Percentiles rank a stretch among this genome's conserved stretches.
Conservation (phyloP, 2,329 filamentous ascomycete species). For the Alternaria gaisen region DNA sequence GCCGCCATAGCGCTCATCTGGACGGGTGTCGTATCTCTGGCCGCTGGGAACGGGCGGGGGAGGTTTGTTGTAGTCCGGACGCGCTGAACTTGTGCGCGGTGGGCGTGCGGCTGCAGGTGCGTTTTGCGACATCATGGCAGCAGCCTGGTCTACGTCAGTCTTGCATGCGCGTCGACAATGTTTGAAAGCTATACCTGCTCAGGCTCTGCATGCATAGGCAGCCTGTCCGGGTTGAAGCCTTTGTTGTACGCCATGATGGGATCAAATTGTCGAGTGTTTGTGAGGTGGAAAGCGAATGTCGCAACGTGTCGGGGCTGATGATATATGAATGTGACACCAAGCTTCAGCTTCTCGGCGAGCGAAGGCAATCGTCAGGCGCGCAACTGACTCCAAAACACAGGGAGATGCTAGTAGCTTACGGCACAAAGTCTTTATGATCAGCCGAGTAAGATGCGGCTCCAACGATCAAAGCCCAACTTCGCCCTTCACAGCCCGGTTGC, state of each 20-base stretch:
- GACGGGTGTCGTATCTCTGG: conserved; percentile 46
- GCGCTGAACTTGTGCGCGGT: conserved; percentile 46
- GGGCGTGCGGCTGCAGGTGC: conserved; percentile 33
- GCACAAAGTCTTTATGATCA: conserved; percentile 2
- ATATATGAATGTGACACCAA: conserved; percentile 28
- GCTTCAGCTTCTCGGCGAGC: conserved; percentile 19
- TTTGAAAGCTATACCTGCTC: conserved; percentile 65
- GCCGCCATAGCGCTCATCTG: conserved; percentile 49
- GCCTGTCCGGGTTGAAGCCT: conserved; percentile 90
- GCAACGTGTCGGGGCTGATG: conserved; percentile 21
- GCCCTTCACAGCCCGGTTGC: conserved; percentile 35
- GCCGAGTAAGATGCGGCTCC: conserved; percentile 16
- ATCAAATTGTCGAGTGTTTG: conserved; percentile 10
- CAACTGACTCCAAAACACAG: conserved; percentile 5
- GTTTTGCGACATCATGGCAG: conserved; percentile 51
- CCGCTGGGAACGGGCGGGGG: conserved; percentile 43
- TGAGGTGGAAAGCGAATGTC: conserved; percentile 10
- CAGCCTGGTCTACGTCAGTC: conserved; percentile 47
- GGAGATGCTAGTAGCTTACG: conserved; percentile 9
- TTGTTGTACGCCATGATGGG: conserved; percentile 88
- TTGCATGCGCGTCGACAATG: not conserved
- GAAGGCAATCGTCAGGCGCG: conserved; percentile 13
- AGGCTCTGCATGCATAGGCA: conserved; percentile 87
- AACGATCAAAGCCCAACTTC: conserved; percentile 30
- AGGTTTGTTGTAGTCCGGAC: conserved; percentile 57